Evolutionary conservation across 176 grass and related monocot species (phyloP).

Genomic region (Ananas comosus): DNA sequence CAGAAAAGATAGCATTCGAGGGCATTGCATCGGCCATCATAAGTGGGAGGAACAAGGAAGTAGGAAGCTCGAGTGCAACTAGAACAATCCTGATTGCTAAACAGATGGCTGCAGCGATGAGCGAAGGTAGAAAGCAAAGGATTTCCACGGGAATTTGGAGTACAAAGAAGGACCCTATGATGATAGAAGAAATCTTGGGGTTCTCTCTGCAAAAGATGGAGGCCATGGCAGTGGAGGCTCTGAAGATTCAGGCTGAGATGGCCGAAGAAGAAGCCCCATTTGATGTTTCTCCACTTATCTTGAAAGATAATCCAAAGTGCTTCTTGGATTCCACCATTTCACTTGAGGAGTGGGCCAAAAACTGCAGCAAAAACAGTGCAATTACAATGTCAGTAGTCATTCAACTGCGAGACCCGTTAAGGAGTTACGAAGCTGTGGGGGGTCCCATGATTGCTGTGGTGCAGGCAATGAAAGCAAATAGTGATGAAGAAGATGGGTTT

Average conservation of each 20-base stretch:
- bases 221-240: constrained; percentile 72
- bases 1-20: constrained; percentile 73
- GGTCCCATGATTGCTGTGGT: constrained; percentile 64
- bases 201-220: constrained; percentile 85
- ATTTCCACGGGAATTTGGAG: constrained; percentile 65
- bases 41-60: constrained; percentile 53
- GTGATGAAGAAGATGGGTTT: constrained; percentile 18
- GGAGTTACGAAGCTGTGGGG: constrained; percentile 69
- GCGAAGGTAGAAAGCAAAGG: constrained; percentile 57
- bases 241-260: constrained; percentile 60
- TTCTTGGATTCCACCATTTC: constrained; percentile 48
- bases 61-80: constrained; percentile 49
- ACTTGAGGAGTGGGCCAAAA: constrained; percentile 33
- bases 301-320: constrained; percentile 1
- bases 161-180: constrained; percentile 36
- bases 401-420: constrained; percentile 65
- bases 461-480: constrained; percentile 32
- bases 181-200: constrained; percentile 63
- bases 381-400: constrained; percentile 42
- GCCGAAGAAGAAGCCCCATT: constrained; percentile 66
- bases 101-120: constrained; percentile 41
- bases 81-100: constrained; percentile 45
- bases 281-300: constrained; percentile 26
- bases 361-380: constrained; percentile 17
- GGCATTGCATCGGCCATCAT: constrained; percentile 83